These are phyloP conservation scores for Fusarium lyarnte DNA, from an alignment of 2,329 filamentous ascomycete species.

Conservation along the genomic window DNA sequence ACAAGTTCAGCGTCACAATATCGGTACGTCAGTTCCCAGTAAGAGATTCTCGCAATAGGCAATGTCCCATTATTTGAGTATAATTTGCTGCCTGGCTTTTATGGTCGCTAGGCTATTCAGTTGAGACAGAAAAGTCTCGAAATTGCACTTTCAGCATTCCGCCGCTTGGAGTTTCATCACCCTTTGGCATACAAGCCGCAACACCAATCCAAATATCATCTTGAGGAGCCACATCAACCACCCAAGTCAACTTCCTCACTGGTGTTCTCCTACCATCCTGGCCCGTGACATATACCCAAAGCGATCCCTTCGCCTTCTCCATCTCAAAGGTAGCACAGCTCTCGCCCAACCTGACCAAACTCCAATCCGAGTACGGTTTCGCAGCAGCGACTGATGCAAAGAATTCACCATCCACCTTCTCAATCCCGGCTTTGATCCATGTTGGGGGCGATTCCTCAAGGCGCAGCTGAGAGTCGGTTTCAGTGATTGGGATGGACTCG, in stretches of 20 bases:
- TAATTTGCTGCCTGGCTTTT: rapidly evolving
- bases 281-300: background rate
- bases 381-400: slow-evolving; percentile 1
- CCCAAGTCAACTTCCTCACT: slow-evolving; percentile 5
- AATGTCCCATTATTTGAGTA: rapidly evolving
- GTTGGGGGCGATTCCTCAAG: background rate
- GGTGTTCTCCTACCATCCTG: background rate
- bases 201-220: background rate
- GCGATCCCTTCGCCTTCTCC: background rate
- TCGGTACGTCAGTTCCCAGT: background rate
- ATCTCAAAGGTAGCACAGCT: background rate
- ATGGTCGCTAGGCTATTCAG: background rate
- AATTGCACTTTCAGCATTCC: background rate
- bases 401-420: background rate
- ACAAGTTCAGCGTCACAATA: too few species aligned
- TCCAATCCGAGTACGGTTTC: background rate
- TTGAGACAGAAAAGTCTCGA: background rate
- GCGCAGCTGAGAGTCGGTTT: background rate
- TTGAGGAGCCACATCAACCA: background rate
- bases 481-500: background rate
- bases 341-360: background rate
- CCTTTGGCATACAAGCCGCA: slow-evolving; percentile 2
- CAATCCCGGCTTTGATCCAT: slow-evolving; percentile 5
- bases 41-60: rapidly evolving
- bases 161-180: background rate